Evolutionary conservation across 1,139 yeast genomes (phyloP).

Genomic region (Torulaspora pretoriensis): DNA sequence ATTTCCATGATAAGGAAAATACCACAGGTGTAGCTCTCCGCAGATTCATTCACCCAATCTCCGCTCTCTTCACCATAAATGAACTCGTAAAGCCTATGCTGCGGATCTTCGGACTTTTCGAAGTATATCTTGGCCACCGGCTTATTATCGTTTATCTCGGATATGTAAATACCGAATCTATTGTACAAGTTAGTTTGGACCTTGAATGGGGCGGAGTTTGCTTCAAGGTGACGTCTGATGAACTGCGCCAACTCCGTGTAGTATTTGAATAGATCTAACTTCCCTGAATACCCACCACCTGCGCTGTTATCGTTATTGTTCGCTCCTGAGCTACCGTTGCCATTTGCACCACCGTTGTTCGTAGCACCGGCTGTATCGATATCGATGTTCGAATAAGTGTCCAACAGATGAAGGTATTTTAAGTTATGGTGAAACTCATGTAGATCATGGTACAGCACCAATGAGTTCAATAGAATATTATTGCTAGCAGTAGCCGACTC

Average conservation of each 20-base stretch:
- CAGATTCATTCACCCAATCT: slow-evolving; percentile 32
- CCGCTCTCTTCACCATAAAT: slow-evolving; percentile 22
- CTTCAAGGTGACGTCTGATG: slow-evolving; percentile 22
- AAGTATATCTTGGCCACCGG: slow-evolving; percentile 27
- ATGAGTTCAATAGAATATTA: slow-evolving; percentile 32
- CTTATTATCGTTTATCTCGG: slow-evolving; percentile 7
- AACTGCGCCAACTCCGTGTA: slow-evolving; percentile 31
- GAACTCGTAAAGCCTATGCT: slow-evolving; percentile 31
- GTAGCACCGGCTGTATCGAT: slow-evolving; percentile 18
- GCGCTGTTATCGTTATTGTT: slow-evolving; percentile 6
- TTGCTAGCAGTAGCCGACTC: slow-evolving; percentile 13
- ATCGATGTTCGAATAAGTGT: slow-evolving; percentile 33
- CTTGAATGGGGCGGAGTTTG: slow-evolving; percentile 17
- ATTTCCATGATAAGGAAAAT: slow-evolving; percentile 29
- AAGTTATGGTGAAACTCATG: slow-evolving; percentile 34
- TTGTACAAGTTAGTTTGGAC: slow-evolving; percentile 29
- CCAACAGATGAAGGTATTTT: slow-evolving; percentile 32
- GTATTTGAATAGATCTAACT: slow-evolving; percentile 34
- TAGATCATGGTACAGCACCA: slow-evolving; percentile 28
- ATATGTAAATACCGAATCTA: slow-evolving; percentile 32
- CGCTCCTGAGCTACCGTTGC: slow-evolving; percentile 10
- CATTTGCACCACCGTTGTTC: slow-evolving; percentile 7
- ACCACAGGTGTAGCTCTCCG: slow-evolving; percentile 30
- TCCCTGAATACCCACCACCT: slow-evolving; percentile 16
- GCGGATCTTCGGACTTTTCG: slow-evolving; percentile 24